Evolutionary conservation across 768 basidiomycete species (phyloP).

Genomic region (Collybia mongolica): DNA sequence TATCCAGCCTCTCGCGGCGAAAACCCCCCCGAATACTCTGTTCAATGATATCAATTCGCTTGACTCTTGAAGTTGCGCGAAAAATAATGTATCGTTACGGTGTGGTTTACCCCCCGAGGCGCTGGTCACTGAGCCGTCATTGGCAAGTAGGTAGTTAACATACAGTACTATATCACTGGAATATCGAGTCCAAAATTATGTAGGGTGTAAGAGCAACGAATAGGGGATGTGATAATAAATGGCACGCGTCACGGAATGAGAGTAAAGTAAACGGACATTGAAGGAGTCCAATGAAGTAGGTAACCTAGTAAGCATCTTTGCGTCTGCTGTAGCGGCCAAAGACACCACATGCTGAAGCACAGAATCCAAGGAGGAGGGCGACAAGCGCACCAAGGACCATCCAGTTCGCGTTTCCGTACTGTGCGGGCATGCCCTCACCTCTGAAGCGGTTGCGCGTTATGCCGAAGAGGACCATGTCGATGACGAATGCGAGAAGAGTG

Average conservation of each 20-base stretch:
- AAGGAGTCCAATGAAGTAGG: background rate
- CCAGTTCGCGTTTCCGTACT: conserved; percentile 84
- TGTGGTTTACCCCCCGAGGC: no score
- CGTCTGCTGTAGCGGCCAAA: conserved; percentile 62
- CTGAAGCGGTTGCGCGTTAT: conserved; percentile 61
- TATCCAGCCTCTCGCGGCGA: no score
- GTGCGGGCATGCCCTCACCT: conserved; percentile 42
- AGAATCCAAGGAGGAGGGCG: conserved; percentile 65
- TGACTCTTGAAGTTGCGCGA: no score
- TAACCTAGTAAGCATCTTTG: conserved; percentile 21
- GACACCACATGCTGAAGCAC: conserved; percentile 60
- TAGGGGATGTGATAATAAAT: no score
- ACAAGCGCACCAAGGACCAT: conserved; percentile 72
- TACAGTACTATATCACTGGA: no score
- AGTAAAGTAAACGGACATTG: background rate
- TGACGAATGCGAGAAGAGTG: conserved; percentile 67
- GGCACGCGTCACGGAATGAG: background rate
- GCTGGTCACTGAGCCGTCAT: no score
- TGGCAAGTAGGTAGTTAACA: no score
- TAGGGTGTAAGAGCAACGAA: no score
- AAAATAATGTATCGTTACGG: no score
- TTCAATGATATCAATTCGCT: no score
- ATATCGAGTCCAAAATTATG: no score
- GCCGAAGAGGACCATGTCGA: conserved; percentile 82
- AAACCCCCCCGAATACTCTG: no score